These are phyloP conservation scores for Arthrobotrys entomopaga DNA, from an alignment of 2,329 filamentous ascomycete genomes.

Conservation along the genomic window DNA sequence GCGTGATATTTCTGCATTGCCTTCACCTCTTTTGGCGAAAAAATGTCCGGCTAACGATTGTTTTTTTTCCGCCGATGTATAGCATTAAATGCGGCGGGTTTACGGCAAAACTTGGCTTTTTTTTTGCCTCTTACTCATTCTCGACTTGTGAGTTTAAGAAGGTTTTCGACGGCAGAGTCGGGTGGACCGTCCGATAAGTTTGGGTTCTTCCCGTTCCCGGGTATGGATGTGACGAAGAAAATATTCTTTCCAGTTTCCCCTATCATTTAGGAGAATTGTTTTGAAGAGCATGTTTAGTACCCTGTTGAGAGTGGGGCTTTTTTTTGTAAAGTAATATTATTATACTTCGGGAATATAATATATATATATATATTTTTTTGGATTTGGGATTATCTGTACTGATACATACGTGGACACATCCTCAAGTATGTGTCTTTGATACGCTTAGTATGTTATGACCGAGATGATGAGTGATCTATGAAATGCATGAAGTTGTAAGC, in stretches of 20 bases:
- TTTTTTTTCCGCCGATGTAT: constrained; percentile 17
- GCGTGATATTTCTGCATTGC: constrained; percentile 8
- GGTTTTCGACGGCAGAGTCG: not conserved
- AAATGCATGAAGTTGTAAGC: too few species aligned
- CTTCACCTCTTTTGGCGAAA: constrained; percentile 9
- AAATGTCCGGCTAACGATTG: constrained; percentile 13
- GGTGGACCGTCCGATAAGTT: constrained; percentile 11
- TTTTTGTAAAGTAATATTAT: too few species aligned
- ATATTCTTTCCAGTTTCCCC: not conserved
- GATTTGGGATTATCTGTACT: too few species aligned
- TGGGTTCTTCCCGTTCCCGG: constrained; percentile 11
- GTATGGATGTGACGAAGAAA: not conserved
- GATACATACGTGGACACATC: too few species aligned
- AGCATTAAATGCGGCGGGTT: constrained; percentile 35
- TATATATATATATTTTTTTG: too few species aligned
- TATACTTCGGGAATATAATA: too few species aligned
- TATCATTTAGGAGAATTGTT: constrained; percentile 16
- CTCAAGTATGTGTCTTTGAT: too few species aligned
- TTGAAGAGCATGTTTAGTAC: not conserved
- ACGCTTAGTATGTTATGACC: too few species aligned
- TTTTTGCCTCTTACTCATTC: constrained; percentile 8
- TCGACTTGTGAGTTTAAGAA: constrained; percentile 4
- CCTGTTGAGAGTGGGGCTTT: too few species aligned
- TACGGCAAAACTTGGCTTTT: not conserved
- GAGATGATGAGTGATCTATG: too few species aligned